These are phyloP conservation scores for Cardiospermum halicacabum DNA, from an alignment of 345 rosid genomes.

Conservation along the genomic window DNA sequence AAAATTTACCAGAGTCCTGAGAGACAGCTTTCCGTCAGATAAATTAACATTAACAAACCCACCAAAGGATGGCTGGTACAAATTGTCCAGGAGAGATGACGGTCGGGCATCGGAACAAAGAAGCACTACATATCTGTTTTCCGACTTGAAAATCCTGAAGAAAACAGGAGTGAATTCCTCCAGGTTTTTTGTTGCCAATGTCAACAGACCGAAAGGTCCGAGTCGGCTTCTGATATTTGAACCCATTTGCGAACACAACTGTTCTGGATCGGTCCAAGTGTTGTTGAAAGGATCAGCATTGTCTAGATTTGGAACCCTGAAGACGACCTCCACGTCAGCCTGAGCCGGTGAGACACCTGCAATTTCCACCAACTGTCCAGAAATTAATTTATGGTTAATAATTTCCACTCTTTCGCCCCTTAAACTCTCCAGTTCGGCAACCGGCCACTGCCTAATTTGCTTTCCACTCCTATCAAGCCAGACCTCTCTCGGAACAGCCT, in stretches of 20 bases:
- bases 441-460: slow-evolving; percentile 54
- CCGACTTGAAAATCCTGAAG: slow-evolving; percentile 15
- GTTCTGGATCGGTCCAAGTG: slow-evolving; percentile 48
- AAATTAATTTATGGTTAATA: too few species aligned
- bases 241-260: slow-evolving; percentile 44
- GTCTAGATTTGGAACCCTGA: slow-evolving; percentile 33
- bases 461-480: slow-evolving; percentile 28
- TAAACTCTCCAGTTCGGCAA: slow-evolving; percentile 51
- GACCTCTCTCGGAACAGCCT: slow-evolving; percentile 61
- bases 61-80: slow-evolving; percentile 29
- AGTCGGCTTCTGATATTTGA: slow-evolving; percentile 40
- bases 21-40: slow-evolving; percentile 23
- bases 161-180: slow-evolving; percentile 61
- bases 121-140: slow-evolving; percentile 45
- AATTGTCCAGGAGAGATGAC: background rate
- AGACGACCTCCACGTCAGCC: slow-evolving; percentile 77
- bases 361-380: slow-evolving; percentile 31
- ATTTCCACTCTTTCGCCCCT: too few species aligned
- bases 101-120: slow-evolving; percentile 51
- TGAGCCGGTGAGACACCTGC: slow-evolving; percentile 52
- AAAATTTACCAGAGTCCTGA: slow-evolving; percentile 38
- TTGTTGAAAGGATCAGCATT: slow-evolving; percentile 48
- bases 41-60: slow-evolving; percentile 40
- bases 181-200: slow-evolving; percentile 52
- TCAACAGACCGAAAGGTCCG: slow-evolving; percentile 79